Evolutionary conservation across 176 grass and related monocot genomes (phyloP).

Genomic region (Bromus sterilis): DNA sequence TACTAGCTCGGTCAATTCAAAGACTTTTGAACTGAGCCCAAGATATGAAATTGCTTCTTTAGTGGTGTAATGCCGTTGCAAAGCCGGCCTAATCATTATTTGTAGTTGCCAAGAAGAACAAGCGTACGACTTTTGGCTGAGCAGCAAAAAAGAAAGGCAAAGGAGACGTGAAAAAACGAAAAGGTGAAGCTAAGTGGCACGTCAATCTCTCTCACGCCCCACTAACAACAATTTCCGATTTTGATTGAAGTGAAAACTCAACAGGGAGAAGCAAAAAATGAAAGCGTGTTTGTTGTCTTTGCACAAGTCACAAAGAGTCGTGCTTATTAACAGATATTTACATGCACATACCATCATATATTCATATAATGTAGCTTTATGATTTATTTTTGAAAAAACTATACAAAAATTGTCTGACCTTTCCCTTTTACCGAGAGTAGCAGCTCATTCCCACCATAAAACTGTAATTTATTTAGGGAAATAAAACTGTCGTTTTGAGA

Average conservation of each 20-base stretch:
- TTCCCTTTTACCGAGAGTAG: background rate
- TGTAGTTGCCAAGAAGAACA: constrained; percentile 20
- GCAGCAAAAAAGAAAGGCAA: background rate
- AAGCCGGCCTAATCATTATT: background rate
- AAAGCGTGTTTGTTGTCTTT: background rate
- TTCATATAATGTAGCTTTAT: too few species aligned
- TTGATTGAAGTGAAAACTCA: background rate
- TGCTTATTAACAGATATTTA: too few species aligned
- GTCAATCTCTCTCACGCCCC: constrained; percentile 2
- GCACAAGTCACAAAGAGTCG: background rate
- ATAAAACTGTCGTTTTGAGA: too few species aligned
- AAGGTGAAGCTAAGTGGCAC: constrained; percentile 4
- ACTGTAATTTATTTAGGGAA: background rate
- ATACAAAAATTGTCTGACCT: too few species aligned
- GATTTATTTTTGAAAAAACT: too few species aligned
- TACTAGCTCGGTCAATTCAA: background rate
- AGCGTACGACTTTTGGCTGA: constrained; percentile 15
- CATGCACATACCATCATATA: too few species aligned
- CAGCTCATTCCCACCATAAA: background rate
- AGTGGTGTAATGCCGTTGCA: constrained; percentile 10
- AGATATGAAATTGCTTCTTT: constrained; percentile 15
- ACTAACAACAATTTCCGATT: constrained; percentile 5
- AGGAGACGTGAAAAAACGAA: background rate
- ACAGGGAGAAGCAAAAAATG: too few species aligned
- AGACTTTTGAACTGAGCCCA: background rate